A percentile compares a stretch with the other conserved stretches of the same genome.
Conservation (phyloP, 805 yeast species). For the Torulaspora gathmanii region DNA sequence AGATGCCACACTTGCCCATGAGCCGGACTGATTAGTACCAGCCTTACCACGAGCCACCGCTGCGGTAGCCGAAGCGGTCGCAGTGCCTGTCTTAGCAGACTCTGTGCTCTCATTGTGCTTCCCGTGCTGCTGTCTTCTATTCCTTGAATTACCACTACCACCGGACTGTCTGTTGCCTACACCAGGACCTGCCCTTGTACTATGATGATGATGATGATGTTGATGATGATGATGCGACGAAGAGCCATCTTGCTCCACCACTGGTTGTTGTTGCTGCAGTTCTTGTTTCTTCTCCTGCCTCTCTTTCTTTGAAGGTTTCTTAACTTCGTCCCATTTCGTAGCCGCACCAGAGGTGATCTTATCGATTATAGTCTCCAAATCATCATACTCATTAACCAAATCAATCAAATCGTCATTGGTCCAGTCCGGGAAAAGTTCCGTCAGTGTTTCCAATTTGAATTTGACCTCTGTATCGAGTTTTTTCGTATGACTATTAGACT, state of each 20-base stretch:
- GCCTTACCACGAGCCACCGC: conserved; percentile 28
- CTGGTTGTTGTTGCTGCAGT: conserved; percentile 21
- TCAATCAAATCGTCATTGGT: conserved; percentile 73
- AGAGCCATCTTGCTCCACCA: conserved; percentile 9
- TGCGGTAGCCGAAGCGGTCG: conserved; percentile 5
- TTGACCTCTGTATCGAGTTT: conserved; percentile 35
- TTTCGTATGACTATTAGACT: conserved; percentile 23
- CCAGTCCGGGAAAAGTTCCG: conserved; percentile 95
- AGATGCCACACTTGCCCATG: conserved; percentile 40
- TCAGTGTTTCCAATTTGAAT: conserved; percentile 49
- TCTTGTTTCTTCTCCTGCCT: conserved; percentile 36
- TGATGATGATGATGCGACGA: conserved; percentile 10
- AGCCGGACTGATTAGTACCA: conserved; percentile 21
- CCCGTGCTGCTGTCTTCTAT: conserved; percentile 15
- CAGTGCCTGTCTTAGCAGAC: conserved; percentile 18
- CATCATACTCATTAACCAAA: conserved; percentile 70
- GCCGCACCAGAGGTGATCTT: conserved; percentile 88
- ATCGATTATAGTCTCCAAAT: conserved; percentile 74
- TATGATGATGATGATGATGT: conserved; percentile 10
- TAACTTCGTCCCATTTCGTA: conserved; percentile 90
- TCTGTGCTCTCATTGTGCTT: conserved; percentile 24
- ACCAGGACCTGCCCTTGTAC: conserved; percentile 14
- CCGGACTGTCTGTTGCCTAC: conserved; percentile 9
- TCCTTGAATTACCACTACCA: conserved; percentile 10
- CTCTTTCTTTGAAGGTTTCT: conserved; percentile 57